These are phyloP conservation scores for Boehmeria nivea DNA, from an alignment of 306 rosid species.

Conservation along the genomic window DNA sequence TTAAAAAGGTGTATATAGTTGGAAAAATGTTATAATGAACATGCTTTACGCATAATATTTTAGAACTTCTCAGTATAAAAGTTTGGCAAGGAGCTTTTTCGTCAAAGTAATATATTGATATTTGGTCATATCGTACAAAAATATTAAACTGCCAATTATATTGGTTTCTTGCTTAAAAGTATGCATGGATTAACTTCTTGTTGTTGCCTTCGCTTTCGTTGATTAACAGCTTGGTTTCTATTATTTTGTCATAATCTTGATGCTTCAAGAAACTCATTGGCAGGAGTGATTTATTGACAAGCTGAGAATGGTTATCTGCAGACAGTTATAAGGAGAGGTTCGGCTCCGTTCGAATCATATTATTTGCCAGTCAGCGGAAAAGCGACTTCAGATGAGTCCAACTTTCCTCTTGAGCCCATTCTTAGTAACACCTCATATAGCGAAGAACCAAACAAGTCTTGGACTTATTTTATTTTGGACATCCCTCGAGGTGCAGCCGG, in stretches of 20 bases:
- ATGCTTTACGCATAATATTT: too few relatives aligned
- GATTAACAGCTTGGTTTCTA: too few relatives aligned
- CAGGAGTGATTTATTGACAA: slow-evolving; percentile 30
- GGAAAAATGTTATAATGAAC: too few relatives aligned
- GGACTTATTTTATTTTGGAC: slow-evolving; percentile 77
- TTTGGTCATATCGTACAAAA: too few relatives aligned
- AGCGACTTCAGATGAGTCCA: slow-evolving; percentile 36
- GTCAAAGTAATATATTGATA: too few relatives aligned
- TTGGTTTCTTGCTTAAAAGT: too few relatives aligned
- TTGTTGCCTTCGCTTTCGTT: too few relatives aligned
- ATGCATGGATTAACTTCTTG: too few relatives aligned
- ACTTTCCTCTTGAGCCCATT: slow-evolving; percentile 76
- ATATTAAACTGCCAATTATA: too few relatives aligned
- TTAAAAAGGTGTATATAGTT: too few relatives aligned
- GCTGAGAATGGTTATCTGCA: slow-evolving; percentile 71
- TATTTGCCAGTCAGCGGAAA: slow-evolving; percentile 68
- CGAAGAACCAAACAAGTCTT: slow-evolving; percentile 37
- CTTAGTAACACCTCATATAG: slow-evolving; percentile 42
- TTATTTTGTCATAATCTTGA: slow-evolving; percentile 24
- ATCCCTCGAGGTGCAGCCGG: slow-evolving; percentile 93
- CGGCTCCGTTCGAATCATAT: slow-evolving; percentile 68
- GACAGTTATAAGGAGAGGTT: slow-evolving; percentile 61
- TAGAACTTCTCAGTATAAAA: too few relatives aligned
- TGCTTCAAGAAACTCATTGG: slow-evolving; percentile 36
- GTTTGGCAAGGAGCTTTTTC: too few relatives aligned